A percentile compares a stretch with the other conserved stretches of the same genome.
phyloP scores from a whole-genome alignment of 2,329 filamentous ascomycete species.

The Phialemoniopsis sp. region DNA sequence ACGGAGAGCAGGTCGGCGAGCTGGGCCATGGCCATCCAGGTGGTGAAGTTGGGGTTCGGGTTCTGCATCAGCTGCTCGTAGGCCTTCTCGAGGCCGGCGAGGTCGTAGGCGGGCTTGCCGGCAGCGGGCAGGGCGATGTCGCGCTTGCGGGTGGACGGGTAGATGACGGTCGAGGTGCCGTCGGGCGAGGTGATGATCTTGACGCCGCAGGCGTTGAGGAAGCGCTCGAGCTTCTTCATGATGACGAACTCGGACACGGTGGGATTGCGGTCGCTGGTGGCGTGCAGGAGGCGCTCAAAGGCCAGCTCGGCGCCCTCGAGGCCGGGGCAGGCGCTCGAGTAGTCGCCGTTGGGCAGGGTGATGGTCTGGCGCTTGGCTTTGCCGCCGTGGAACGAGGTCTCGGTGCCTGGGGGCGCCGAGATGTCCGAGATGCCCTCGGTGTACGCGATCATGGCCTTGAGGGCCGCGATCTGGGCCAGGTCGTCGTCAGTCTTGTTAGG shows the following conservation, averaged over 20 bases:
- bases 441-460: constrained; percentile 2
- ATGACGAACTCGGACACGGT: constrained; percentile 10
- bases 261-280: constrained; percentile 5
- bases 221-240: constrained; percentile 11
- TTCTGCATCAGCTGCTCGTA: neutral
- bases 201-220: constrained; percentile 27
- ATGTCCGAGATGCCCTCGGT: constrained; percentile 6
- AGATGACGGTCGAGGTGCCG: constrained; percentile 26
- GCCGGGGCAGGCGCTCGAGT: constrained; percentile 64
- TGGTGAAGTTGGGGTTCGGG: constrained; percentile 10
- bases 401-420: neutral
- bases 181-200: constrained; percentile 24
- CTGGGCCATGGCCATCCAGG: constrained; percentile 14
- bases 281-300: constrained; percentile 11
- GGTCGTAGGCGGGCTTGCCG: constrained; percentile 9
- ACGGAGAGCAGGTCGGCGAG: constrained; percentile 12
- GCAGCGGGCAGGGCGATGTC: constrained; percentile 3
- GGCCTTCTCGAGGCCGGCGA: constrained; percentile 13
- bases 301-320: constrained; percentile 60
- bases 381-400: neutral
- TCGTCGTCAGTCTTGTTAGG: constrained; percentile 2
- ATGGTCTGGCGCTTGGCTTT: neutral
- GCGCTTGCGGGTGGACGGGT: constrained; percentile 16
- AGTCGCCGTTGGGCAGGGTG: constrained; percentile 5
- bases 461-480: neutral